Evolutionary conservation across 2,329 filamentous ascomycete genomes (phyloP).

Genomic region (Aspergillus sp.): DNA sequence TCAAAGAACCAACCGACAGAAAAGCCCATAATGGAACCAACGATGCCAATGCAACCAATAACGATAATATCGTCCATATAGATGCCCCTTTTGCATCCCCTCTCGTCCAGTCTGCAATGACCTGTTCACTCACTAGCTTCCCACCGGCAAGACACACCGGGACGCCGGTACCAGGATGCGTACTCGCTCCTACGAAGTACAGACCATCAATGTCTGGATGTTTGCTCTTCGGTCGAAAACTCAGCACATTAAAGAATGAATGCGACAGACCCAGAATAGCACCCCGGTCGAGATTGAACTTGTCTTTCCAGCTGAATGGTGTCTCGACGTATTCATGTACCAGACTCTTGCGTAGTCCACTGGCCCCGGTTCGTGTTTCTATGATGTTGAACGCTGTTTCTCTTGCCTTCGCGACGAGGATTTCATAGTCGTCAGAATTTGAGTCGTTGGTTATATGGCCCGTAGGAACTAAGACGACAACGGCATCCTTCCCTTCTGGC

Average conservation of each 20-base stretch:
- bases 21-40: no score
- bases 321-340: constrained; percentile 62
- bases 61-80: no score
- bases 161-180: constrained; percentile 71
- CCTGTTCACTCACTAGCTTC: constrained; percentile 8
- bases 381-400: constrained; percentile 59
- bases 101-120: constrained; percentile 3
- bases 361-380: constrained; percentile 54
- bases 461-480: constrained; percentile 68
- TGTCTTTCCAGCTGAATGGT: constrained; percentile 58
- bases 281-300: constrained; percentile 71
- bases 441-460: constrained; percentile 45
- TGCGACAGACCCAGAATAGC: constrained; percentile 69
- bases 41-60: no score
- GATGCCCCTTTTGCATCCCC: no score
- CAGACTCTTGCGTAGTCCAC: constrained; percentile 45
- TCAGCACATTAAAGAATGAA: constrained; percentile 56
- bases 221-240: constrained; percentile 25
- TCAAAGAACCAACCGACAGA: no score
- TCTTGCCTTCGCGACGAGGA: constrained; percentile 45
- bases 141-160: constrained; percentile 47
- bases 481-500: constrained; percentile 58
- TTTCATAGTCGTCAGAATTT: constrained; percentile 47
- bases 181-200: constrained; percentile 72
- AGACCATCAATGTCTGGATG: constrained; percentile 26